Conservation (phyloP, 2,329 filamentous ascomycete genomes). For the Rosellinia necatrix region DNA sequence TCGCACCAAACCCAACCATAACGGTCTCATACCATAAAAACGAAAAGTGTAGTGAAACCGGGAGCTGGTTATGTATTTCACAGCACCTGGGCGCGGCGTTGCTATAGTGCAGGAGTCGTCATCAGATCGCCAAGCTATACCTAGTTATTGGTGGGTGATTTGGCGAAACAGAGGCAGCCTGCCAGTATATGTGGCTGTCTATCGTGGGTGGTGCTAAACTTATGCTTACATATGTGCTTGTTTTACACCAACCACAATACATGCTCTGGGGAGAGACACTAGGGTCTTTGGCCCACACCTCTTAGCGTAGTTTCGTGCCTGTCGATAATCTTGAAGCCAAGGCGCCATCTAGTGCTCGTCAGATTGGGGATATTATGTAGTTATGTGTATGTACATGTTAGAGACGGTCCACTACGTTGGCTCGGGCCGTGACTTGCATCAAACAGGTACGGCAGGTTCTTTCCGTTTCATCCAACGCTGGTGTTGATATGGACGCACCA, state of each 20-base stretch:
- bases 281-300: too few relatives aligned
- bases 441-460: neutral
- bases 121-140: slow-evolving; percentile 2
- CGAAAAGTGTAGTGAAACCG: neutral
- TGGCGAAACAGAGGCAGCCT: too few relatives aligned
- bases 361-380: neutral
- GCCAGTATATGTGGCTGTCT: too few relatives aligned
- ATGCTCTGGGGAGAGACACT: too few relatives aligned
- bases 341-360: slow-evolving; percentile 1
- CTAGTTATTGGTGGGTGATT: too few relatives aligned
- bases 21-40: neutral
- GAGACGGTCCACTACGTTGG: slow-evolving; percentile 1
- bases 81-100: neutral
- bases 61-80: neutral
- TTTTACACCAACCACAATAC: too few relatives aligned
- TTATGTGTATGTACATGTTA: too few relatives aligned
- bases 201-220: too few relatives aligned
- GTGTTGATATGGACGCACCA: neutral
- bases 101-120: neutral
- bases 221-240: too few relatives aligned
- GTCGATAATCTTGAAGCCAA: neutral
- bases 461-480: neutral
- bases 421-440: slow-evolving; percentile 10
- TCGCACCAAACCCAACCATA: neutral
- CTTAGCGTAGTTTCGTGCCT: too few relatives aligned